phyloP scores from a whole-genome alignment of 2,329 filamentous ascomycete genomes.

The Epichloe uncinata region DNA sequence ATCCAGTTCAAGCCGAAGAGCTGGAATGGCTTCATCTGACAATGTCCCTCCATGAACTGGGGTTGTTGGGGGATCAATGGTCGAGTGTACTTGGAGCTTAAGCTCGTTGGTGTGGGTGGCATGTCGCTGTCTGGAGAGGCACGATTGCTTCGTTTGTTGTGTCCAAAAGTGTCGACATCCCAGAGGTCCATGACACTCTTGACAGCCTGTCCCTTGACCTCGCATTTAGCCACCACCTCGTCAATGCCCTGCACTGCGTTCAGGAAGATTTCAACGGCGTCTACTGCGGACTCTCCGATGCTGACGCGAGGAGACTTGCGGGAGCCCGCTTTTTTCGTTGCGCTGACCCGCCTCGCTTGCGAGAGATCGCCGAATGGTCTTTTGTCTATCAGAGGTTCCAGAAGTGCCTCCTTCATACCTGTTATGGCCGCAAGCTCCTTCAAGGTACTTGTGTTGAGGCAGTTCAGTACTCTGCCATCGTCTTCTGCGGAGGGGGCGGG shows the following conservation, averaged over 20 bases:
- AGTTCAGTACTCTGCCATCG: constrained; percentile 48
- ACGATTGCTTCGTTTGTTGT: constrained; percentile 19
- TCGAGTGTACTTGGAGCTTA: constrained; percentile 20
- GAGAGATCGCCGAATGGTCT: constrained; percentile 60
- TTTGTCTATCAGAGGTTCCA: constrained; percentile 55
- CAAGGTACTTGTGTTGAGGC: constrained; percentile 67
- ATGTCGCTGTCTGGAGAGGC: constrained; percentile 21
- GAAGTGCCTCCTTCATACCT: constrained; percentile 54
- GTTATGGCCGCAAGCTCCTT: constrained; percentile 74
- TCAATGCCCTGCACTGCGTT: constrained; percentile 73
- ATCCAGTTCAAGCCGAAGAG: constrained; percentile 94
- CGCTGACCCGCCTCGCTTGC: constrained; percentile 51
- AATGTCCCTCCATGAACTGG: constrained; percentile 58
- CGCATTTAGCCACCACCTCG: constrained; percentile 63
- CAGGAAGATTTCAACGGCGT: constrained; percentile 55
- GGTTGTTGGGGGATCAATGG: constrained; percentile 52
- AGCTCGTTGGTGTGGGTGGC: constrained; percentile 29
- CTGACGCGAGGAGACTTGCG: constrained; percentile 31
- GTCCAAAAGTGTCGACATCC: constrained; percentile 35
- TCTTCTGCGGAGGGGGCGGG: constrained; percentile 18
- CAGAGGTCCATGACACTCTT: constrained; percentile 32
- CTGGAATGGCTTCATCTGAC: constrained; percentile 84
- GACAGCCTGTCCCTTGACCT: constrained; percentile 50
- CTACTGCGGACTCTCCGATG: constrained; percentile 39
- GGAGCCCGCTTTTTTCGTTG: constrained; percentile 33